Percentiles rank a stretch among this genome's conserved stretches.
These are phyloP conservation scores for Agastache rugosa DNA, from an alignment of 257 asterid genomes.

Conservation along the genomic window DNA sequence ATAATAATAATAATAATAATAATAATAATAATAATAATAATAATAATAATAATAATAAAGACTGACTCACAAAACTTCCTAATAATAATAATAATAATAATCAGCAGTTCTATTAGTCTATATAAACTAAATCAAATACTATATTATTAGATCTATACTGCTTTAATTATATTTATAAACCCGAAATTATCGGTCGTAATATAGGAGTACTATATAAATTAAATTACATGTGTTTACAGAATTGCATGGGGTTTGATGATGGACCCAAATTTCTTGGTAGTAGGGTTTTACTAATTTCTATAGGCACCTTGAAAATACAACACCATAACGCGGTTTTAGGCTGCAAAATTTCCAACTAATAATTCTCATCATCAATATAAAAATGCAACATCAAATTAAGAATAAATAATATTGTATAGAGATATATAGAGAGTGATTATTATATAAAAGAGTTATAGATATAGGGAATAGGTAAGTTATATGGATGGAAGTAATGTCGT, in stretches of 20 bases:
- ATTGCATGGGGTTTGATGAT: conserved; percentile 38
- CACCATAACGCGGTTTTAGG: conserved; percentile 65
- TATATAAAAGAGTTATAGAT: conserved; percentile 19
- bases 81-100: too few species aligned
- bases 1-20: too few species aligned
- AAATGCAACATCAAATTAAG: conserved; percentile 2
- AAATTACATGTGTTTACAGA: conserved; percentile 13
- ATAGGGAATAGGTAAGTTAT: conserved; percentile 48
- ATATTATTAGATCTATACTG: background rate
- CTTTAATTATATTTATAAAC: background rate
- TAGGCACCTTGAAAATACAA: conserved; percentile 60
- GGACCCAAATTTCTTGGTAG: conserved; percentile 43
- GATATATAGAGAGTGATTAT: too few species aligned
- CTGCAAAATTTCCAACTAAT: conserved; percentile 47
- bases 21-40: too few species aligned
- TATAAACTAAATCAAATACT: too few species aligned
- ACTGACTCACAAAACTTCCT: too few species aligned
- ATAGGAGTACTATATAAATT: background rate
- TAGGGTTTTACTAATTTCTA: conserved; percentile 45
- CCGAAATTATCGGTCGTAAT: conserved; percentile 34
- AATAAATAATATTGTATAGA: background rate
- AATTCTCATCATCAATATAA: conserved; percentile 42
- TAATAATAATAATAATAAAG: too few species aligned
- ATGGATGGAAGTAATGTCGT: conserved; percentile 61
- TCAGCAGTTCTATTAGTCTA: too few species aligned